These are phyloP conservation scores for Cyberlindnera amylophila DNA, from an alignment of 805 yeast genomes.

Conservation along the genomic window DNA sequence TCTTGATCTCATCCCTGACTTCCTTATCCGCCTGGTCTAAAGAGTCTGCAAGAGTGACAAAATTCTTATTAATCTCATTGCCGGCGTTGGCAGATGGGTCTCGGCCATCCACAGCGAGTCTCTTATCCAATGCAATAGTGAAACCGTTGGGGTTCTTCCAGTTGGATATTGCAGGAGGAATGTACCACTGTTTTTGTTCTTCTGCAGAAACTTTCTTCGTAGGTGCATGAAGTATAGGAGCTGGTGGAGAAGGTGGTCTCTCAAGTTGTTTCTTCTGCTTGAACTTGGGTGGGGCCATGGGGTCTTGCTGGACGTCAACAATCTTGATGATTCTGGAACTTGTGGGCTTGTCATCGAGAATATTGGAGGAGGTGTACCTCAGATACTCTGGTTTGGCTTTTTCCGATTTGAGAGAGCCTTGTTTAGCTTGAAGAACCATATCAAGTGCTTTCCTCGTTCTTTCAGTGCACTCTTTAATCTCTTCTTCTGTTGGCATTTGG, in stretches of 20 bases:
- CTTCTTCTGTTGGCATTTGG: constrained; percentile 44
- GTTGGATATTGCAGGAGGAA: constrained; percentile 88
- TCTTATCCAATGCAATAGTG: constrained; percentile 73
- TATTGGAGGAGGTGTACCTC: constrained; percentile 40
- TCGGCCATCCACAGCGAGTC: constrained; percentile 52
- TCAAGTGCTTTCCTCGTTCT: constrained; percentile 58
- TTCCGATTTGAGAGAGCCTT: constrained; percentile 28
- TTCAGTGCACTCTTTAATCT: constrained; percentile 42
- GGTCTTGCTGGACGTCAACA: constrained; percentile 69
- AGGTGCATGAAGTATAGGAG: constrained; percentile 59
- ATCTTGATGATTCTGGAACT: constrained; percentile 55
- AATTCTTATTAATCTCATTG: constrained; percentile 49
- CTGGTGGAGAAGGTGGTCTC: constrained; percentile 66
- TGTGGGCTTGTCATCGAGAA: constrained; percentile 29
- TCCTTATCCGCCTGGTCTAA: constrained; percentile 62
- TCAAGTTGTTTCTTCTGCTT: constrained; percentile 67
- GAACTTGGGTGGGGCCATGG: constrained; percentile 79
- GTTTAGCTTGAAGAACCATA: constrained; percentile 40
- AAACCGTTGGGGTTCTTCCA: constrained; percentile 96
- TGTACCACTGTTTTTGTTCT: constrained; percentile 77
- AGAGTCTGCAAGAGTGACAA: constrained; percentile 64
- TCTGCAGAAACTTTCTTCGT: constrained; percentile 50
- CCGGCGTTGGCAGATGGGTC: constrained; percentile 31
- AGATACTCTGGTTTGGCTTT: constrained; percentile 39
- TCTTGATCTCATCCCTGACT: constrained; percentile 52